A percentile compares a stretch with the other conserved stretches of the same genome.
These are phyloP conservation scores for Podospora pseudocomata DNA, from an alignment of 495 filamentous ascomycete genomes.

Conservation along the genomic window DNA sequence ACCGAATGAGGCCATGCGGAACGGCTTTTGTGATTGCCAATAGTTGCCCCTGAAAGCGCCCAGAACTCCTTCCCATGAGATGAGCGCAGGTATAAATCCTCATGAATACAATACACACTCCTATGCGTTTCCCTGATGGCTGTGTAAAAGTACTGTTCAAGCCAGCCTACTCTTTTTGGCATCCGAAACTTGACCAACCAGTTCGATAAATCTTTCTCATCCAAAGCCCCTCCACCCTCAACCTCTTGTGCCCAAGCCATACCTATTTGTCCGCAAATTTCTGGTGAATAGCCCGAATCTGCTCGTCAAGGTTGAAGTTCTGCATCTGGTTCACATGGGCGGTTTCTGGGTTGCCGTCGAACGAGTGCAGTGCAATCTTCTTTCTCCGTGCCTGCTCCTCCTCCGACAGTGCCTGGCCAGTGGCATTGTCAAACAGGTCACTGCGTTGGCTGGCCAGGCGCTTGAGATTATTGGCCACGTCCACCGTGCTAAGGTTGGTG, in stretches of 20 bases:
- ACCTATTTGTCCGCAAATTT: conserved; percentile 51
- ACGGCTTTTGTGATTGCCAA: not conserved
- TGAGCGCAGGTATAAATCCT: not conserved
- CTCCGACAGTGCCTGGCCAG: conserved; percentile 61
- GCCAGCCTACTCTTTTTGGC: not conserved
- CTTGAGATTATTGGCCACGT: conserved; percentile 93
- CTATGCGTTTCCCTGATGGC: not conserved
- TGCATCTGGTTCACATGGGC: conserved; percentile 49
- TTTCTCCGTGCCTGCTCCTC: conserved; percentile 78
- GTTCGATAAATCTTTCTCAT: not conserved
- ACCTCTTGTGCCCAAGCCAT: not conserved
- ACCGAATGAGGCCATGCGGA: not conserved
- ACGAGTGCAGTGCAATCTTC: conserved; percentile 60
- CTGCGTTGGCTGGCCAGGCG: conserved; percentile 88
- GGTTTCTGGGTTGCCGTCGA: conserved; percentile 60
- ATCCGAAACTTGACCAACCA: not conserved
- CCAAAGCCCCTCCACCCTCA: not conserved
- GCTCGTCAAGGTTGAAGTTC: conserved; percentile 63
- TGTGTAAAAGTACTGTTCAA: too few species aligned
- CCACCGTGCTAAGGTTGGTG: conserved; percentile 79
- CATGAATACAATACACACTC: not conserved
- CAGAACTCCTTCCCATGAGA: not conserved
- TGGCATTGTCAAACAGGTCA: conserved; percentile 82
- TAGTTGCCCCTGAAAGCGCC: not conserved
- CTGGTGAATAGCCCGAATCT: conserved; percentile 64